Percentiles rank a stretch among this genome's conserved stretches.
Conservation (phyloP, 371 early-diverging fungal species). For the Apophysomyces elegans region DNA sequence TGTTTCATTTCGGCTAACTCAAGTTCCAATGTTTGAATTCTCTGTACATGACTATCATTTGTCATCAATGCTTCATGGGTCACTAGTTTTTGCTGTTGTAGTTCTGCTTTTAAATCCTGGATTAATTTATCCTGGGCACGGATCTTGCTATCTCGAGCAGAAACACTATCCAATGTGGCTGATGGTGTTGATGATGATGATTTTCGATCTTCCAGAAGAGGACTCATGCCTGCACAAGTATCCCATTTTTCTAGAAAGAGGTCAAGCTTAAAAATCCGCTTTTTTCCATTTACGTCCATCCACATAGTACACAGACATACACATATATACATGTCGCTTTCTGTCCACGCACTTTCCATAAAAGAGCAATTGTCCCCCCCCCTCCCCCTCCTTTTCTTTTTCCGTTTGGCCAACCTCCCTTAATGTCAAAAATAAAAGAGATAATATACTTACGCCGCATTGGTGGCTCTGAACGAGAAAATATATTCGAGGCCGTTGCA, state of each 20-base stretch:
- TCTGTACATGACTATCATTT: slow-evolving; percentile 32
- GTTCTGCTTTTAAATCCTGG: slow-evolving; percentile 28
- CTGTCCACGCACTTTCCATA: too few species aligned
- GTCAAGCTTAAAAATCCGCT: too few species aligned
- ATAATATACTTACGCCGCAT: not conserved
- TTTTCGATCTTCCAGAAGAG: slow-evolving; percentile 19
- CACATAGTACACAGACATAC: too few species aligned
- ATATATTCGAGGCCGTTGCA: slow-evolving; percentile 22
- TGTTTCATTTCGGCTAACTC: slow-evolving; percentile 59
- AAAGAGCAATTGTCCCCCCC: not conserved
- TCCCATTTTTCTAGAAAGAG: slow-evolving; percentile 14
- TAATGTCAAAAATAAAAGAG: not conserved
- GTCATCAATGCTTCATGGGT: slow-evolving; percentile 38
- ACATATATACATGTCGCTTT: too few species aligned
- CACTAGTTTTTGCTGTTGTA: slow-evolving; percentile 31
- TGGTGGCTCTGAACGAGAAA: slow-evolving; percentile 8
- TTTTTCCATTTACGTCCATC: too few species aligned
- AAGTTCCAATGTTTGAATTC: slow-evolving; percentile 42
- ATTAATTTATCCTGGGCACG: slow-evolving; percentile 40
- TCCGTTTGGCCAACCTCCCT: not conserved
- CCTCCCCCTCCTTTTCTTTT: not conserved
- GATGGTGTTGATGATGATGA: not conserved
- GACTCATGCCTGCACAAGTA: slow-evolving; percentile 20
- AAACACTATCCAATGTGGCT: slow-evolving; percentile 10
- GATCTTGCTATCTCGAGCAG: slow-evolving; percentile 27